These are phyloP conservation scores for Sporothrix mexicana DNA, from an alignment of 2,329 filamentous ascomycete species.

Conservation along the genomic window DNA sequence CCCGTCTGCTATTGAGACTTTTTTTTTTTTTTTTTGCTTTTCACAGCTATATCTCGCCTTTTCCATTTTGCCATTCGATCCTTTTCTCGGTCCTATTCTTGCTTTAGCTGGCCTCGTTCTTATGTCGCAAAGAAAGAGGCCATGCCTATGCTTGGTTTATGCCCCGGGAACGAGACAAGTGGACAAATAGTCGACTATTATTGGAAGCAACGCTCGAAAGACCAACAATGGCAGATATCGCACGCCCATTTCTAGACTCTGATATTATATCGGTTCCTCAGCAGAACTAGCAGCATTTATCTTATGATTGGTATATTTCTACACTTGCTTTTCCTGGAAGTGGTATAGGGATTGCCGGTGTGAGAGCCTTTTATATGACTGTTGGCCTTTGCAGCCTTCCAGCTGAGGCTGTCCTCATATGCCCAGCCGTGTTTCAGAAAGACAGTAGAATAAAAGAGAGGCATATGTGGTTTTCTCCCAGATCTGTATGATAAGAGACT, in stretches of 20 bases:
- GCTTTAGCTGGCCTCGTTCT: neutral
- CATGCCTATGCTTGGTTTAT: neutral
- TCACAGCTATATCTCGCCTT: neutral
- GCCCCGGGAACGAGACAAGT: neutral
- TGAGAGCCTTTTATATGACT: neutral
- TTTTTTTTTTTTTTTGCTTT: too few species aligned
- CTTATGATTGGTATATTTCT: neutral
- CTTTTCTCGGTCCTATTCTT: conserved; percentile 23
- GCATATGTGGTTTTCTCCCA: neutral
- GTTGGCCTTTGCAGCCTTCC: neutral
- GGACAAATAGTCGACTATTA: neutral
- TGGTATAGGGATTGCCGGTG: neutral
- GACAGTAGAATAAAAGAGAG: neutral
- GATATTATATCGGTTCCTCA: neutral
- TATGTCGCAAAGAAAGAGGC: neutral
- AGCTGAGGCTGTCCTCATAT: neutral
- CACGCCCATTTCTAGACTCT: neutral
- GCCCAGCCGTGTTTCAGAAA: conserved; percentile 16
- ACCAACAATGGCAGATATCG: neutral
- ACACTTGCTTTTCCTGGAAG: conserved; percentile 1
- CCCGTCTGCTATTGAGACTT: neutral
- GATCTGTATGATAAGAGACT: neutral
- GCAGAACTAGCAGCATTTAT: neutral
- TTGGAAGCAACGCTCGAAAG: neutral
- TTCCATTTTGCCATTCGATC: conserved; percentile 17